A percentile compares a stretch with the other conserved stretches of the same genome.
Evolutionary conservation across 345 rosid species (phyloP).

Genomic region (Bretschneidera sinensis): DNA sequence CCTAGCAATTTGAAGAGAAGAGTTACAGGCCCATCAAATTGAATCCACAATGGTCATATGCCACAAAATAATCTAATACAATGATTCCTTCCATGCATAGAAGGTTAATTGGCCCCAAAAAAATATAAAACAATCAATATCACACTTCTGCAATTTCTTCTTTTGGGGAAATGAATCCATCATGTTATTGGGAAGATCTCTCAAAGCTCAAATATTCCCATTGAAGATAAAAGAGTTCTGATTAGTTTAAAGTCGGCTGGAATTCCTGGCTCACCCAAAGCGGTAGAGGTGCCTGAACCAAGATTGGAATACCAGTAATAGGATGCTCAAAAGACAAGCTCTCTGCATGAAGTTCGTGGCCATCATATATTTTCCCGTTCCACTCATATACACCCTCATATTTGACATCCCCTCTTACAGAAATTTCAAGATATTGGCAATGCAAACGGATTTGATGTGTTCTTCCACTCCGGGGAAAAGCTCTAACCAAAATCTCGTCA

Average conservation of each 20-base stretch:
- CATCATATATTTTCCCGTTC: conserved; percentile 50
- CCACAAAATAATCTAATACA: not conserved
- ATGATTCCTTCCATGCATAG: not conserved
- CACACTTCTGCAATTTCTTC: not conserved
- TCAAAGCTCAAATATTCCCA: not conserved
- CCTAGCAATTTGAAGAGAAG: not conserved
- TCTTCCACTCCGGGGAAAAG: conserved; percentile 74
- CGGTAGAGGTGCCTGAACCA: conserved; percentile 62
- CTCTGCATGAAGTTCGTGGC: conserved; percentile 87
- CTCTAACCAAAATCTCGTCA: conserved; percentile 68
- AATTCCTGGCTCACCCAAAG: conserved; percentile 41
- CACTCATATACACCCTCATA: conserved; percentile 78
- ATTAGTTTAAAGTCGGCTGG: not conserved
- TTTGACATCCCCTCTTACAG: conserved; percentile 81
- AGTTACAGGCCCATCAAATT: not conserved
- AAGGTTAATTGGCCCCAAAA: not conserved
- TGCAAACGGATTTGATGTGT: conserved; percentile 95
- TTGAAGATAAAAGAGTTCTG: not conserved
- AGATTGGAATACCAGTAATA: conserved; percentile 37
- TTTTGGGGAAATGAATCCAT: too few species aligned
- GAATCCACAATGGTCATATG: not conserved
- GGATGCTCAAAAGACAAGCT: conserved; percentile 75
- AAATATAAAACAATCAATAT: not conserved
- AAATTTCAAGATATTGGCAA: conserved; percentile 78
- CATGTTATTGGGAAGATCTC: not conserved